Percentiles rank a stretch among this genome's conserved stretches.
Evolutionary conservation across 441 rosid genomes (phyloP).

Genomic region (Mallotus repandus): DNA sequence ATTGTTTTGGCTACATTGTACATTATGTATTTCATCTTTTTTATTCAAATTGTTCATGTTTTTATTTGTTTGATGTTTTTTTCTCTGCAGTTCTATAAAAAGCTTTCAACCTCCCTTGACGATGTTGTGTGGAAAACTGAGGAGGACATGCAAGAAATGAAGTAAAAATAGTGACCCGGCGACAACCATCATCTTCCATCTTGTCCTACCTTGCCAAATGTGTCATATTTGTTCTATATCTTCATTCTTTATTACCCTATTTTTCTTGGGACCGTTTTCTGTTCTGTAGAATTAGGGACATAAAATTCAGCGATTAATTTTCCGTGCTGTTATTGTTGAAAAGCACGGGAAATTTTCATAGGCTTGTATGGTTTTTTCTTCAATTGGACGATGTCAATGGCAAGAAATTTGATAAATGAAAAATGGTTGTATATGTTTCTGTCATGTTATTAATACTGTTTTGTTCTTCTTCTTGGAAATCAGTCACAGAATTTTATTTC

Average conservation of each 20-base stretch:
- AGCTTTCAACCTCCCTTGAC: slow-evolving; percentile 70
- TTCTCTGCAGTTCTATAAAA: slow-evolving; percentile 74
- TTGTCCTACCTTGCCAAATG: slow-evolving; percentile 17
- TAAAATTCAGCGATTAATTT: slow-evolving; percentile 28
- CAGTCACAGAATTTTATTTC: neutral
- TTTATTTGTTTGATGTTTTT: neutral
- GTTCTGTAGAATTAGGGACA: slow-evolving; percentile 18
- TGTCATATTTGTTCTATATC: slow-evolving; percentile 22
- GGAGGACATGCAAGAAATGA: slow-evolving; percentile 61
- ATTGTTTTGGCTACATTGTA: neutral
- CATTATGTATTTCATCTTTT: neutral
- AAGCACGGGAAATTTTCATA: slow-evolving; percentile 28
- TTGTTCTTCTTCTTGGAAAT: neutral
- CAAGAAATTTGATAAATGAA: neutral
- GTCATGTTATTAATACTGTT: neutral
- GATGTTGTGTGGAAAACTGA: slow-evolving; percentile 88
- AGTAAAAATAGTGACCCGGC: slow-evolving; percentile 17
- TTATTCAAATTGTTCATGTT: neutral
- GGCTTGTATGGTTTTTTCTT: slow-evolving; percentile 8
- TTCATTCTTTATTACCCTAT: slow-evolving; percentile 23
- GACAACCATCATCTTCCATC: neutral
- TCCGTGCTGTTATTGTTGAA: slow-evolving; percentile 33
- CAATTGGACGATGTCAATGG: neutral
- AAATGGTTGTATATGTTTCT: neutral
- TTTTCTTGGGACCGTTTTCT: neutral